Evolutionary conservation across 148 eudicot species (phyloP), one percentile per base, ranked within the genome.

Genomic region (Camellia sinensis): DNA sequence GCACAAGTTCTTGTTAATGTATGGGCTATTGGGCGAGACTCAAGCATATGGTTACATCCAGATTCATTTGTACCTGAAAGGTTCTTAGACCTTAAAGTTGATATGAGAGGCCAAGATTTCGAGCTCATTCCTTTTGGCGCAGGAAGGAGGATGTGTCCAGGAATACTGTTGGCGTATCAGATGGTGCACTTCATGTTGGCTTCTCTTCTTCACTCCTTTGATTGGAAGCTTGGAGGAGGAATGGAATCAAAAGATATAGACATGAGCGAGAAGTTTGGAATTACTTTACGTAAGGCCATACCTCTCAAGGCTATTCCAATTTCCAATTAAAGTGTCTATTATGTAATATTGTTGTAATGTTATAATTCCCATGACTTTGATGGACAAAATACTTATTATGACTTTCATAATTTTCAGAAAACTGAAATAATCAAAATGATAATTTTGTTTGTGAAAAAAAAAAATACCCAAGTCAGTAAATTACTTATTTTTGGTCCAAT

Each of bases 1-100:
- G 60, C 89, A 54, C 79, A 63, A 21, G 60, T 87, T 2, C 80
- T 84, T 83, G 84, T 87, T 13, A 87, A 87, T 61, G 45, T 82
- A 71, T 84, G 89, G 87, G 71, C 80, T 0, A 82, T 84, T 15
- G 82, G 84, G 2, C 84, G 67, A 0, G 87, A 80, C 66, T 74
- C 89, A 18, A 74, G 11, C 9, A 67, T 80, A 6, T 87, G 89
- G 89, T 6, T 74, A 0, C 43, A 87, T 6, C 76, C 87, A 0
- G 57, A 54, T 3, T 29, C 63, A 1, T 87, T 87, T 82, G 13
- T 6, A 0, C 87, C 89, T 0, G 89, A 87, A 50, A 77, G 89
- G 70, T 82, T 82, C 64, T 6, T 78, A 15, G 86, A 69, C 4
- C 61, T 29, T 0, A 73, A 78, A 11, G 60, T 71, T 62, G 82